Evolutionary conservation across 2,329 filamentous ascomycete genomes (phyloP).

Genomic region (Xylariomycetidae sp.): DNA sequence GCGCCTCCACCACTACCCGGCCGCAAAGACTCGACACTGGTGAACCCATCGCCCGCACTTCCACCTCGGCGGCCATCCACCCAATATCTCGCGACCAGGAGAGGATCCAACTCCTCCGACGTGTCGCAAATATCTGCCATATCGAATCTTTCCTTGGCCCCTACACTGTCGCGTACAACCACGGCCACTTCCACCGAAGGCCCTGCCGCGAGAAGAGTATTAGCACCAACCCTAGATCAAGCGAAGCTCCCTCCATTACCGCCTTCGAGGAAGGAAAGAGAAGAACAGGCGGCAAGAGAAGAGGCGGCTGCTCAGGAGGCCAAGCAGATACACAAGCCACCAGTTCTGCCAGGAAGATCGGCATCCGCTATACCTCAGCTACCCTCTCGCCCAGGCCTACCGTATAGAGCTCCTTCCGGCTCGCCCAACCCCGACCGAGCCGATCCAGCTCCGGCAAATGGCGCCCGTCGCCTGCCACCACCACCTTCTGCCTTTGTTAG

Average conservation of each 20-base stretch:
- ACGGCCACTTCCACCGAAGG: slow-evolving; percentile 37
- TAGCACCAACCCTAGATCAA: slow-evolving; percentile 53
- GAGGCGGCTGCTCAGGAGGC: slow-evolving; percentile 28
- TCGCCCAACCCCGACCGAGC: slow-evolving; percentile 21
- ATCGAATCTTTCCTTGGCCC: slow-evolving; percentile 47
- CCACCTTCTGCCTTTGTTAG: slow-evolving; percentile 27
- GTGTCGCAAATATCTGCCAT: slow-evolving; percentile 49
- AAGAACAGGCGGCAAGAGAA: slow-evolving; percentile 38
- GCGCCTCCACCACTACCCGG: slow-evolving; percentile 33
- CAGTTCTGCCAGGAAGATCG: slow-evolving; percentile 34
- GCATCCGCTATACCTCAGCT: slow-evolving; percentile 33
- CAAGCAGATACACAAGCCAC: slow-evolving; percentile 22
- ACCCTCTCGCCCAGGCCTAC: slow-evolving; percentile 45
- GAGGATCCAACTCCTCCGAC: slow-evolving; percentile 55
- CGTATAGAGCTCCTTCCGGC: too few species aligned
- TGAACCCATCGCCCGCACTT: slow-evolving; percentile 40
- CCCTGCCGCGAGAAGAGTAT: slow-evolving; percentile 35
- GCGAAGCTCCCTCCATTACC: slow-evolving; percentile 55
- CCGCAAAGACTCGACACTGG: slow-evolving; percentile 33
- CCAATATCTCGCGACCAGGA: slow-evolving; percentile 39
- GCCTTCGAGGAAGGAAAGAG: slow-evolving; percentile 49
- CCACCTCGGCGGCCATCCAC: slow-evolving; percentile 46
- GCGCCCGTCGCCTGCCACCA: slow-evolving; percentile 36
- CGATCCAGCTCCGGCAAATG: slow-evolving; percentile 17
- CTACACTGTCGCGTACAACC: slow-evolving; percentile 44